A percentile compares a stretch with the other conserved stretches of the same genome.
Conservation (phyloP, 75 land plant species). For the Picea glauca region DNA sequence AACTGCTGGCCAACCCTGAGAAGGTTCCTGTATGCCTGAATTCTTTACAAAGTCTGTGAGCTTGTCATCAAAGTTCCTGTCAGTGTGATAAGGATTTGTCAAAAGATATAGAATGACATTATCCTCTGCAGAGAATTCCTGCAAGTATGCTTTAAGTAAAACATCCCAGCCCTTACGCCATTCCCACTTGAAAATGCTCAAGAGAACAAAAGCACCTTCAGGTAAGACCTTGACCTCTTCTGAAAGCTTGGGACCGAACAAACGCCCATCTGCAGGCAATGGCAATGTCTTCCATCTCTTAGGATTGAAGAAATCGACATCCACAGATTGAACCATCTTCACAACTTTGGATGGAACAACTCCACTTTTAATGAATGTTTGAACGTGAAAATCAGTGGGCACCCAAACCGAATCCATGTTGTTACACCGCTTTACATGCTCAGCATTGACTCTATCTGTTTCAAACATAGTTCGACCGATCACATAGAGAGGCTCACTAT, state of each 20-base stretch:
- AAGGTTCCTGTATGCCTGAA: conserved; percentile 43
- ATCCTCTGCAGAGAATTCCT: conserved; percentile 61
- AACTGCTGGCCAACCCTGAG: conserved; percentile 59
- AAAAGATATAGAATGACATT: conserved; percentile 56
- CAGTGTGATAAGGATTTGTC: conserved; percentile 68
- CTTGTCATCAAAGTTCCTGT: conserved; percentile 33
- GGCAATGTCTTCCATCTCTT: conserved; percentile 30
- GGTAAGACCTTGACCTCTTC: background rate
- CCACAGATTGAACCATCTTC: conserved; percentile 75
- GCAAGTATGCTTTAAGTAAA: conserved; percentile 58
- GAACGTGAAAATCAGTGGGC: conserved; percentile 73
- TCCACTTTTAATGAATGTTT: conserved; percentile 59
- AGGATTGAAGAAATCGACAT: conserved; percentile 68
- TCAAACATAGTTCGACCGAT: conserved; percentile 93
- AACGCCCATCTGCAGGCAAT: conserved; percentile 17
- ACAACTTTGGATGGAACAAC: conserved; percentile 55
- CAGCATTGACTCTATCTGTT: conserved; percentile 61
- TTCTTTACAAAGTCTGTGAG: conserved; percentile 35
- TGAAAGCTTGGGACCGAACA: conserved; percentile 18
- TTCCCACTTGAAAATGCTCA: conserved; percentile 95
- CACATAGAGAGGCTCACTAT: conserved; percentile 40
- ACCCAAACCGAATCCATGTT: conserved; percentile 83
- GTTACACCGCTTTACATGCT: conserved; percentile 75
- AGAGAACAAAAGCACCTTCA: conserved; percentile 34
- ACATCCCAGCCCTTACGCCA: conserved; percentile 87